Conservation (phyloP, 805 yeast genomes). For the Myxozyma kluyveri region DNA sequence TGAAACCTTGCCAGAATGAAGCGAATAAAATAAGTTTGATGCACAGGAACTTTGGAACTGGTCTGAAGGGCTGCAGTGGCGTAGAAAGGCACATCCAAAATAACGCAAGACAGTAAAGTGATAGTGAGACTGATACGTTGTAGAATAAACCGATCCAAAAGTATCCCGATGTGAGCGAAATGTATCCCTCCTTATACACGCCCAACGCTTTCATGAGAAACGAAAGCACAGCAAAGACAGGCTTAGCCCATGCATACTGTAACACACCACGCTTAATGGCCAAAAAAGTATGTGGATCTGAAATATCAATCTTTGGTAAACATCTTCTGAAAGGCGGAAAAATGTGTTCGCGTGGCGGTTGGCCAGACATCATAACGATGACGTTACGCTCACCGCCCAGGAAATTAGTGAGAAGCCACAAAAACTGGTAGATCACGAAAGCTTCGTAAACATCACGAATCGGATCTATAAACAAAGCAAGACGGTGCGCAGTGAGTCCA, state of each 20-base stretch:
- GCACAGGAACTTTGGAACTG: conserved; percentile 82
- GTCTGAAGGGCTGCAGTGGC: conserved; percentile 76
- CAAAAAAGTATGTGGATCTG: conserved; percentile 79
- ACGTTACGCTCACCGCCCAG: conserved; percentile 91
- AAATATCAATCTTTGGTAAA: conserved; percentile 65
- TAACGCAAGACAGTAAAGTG: conserved; percentile 79
- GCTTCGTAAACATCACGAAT: conserved; percentile 91
- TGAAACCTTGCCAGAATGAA: conserved; percentile 94
- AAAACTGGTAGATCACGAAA: conserved; percentile 90
- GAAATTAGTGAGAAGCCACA: conserved; percentile 73
- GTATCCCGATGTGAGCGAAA: conserved; percentile 50
- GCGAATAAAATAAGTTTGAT: conserved; percentile 93
- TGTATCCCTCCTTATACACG: conserved; percentile 50
- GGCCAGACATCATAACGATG: conserved; percentile 65
- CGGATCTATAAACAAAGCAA: conserved; percentile 58
- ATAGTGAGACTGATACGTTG: conserved; percentile 74
- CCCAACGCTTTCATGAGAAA: conserved; percentile 49
- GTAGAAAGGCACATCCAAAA: conserved; percentile 88
- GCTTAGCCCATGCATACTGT: conserved; percentile 95
- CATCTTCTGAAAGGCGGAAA: conserved; percentile 47
- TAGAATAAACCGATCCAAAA: conserved; percentile 68
- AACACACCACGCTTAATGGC: conserved; percentile 77
- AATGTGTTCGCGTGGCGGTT: conserved; percentile 67
- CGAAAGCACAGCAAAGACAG: conserved; percentile 63
- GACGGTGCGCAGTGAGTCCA: conserved; percentile 45